Evolutionary conservation across 345 rosid genomes (phyloP), one percentile per base, ranked within the genome.

Genomic region (Eucalyptus pauciflora): DNA sequence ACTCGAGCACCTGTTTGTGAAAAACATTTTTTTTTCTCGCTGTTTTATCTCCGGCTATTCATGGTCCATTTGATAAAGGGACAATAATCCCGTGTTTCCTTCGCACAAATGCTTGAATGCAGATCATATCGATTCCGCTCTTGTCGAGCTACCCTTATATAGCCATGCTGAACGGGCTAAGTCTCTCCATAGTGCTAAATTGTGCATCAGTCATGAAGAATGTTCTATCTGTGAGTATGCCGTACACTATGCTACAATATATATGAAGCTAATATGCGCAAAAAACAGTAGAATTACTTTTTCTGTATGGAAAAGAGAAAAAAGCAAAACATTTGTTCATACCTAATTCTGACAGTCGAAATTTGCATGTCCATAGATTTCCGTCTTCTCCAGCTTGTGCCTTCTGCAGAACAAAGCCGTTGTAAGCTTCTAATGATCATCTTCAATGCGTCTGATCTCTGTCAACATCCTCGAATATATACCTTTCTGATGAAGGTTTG

Each of bases 151-250:
- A 95, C 91, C 94, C 97, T 86, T 92, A 92, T 41, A 94, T 97
- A 88, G 96, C 96, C 87, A 88, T 91, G 95, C 87, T 96, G 85
- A 93, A 96, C 7, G 99, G 99, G 79, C 50, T 96, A 87, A 89
- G 91, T 89, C 97, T 96, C 86, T 89, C 89, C 85, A 45, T 97
- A 50, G 13, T 93, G 51, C 20, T 97, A 37, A 97, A 94, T 86
- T 93, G 91, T 87, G 99, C 98, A 87, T 98, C 99, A 5, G 85
- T 94, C n/a, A 37, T 91, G 86, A 98, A 95, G 96, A 97, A 92
- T 90, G 91, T 93, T 62, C 91, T 98, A 50, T 79, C 94, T 49
- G 99, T 96, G 92, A 93, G 87, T 76, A 76, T 37, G 27, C 83
- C 13, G 31, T 50, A 17, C 33, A 22, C 87, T 22, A 18, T 46